Evolutionary conservation across 768 basidiomycete species (phyloP).

Genomic region (Suillus fuscotomentosus): DNA sequence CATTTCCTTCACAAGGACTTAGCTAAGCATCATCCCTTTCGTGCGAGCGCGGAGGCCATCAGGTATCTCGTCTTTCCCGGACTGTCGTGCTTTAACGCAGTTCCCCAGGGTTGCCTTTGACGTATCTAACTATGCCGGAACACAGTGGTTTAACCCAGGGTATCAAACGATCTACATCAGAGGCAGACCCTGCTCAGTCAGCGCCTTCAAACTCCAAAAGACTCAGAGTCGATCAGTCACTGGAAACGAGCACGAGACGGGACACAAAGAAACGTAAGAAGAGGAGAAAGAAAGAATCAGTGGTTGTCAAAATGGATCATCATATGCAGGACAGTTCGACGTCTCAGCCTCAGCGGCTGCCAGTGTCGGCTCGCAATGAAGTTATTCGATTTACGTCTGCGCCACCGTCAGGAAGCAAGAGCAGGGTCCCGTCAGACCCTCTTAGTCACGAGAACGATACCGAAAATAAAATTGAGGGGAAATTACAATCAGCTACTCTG

Average conservation of each 20-base stretch:
- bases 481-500: no score
- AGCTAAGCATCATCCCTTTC: neutral
- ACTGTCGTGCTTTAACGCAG: neutral
- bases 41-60: neutral
- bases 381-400: constrained; percentile 26
- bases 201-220: constrained; percentile 22
- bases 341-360: constrained; percentile 9
- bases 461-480: neutral
- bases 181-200: constrained; percentile 14
- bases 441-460: neutral
- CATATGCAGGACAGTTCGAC: constrained; percentile 8
- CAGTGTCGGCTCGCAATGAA: constrained; percentile 23
- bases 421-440: neutral
- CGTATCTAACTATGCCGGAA: constrained; percentile 18
- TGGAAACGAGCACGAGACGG: constrained; percentile 14
- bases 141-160: constrained; percentile 6
- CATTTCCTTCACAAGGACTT: neutral
- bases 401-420: neutral
- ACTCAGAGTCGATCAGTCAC: constrained; percentile 17
- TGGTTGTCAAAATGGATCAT: constrained; percentile 22
- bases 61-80: neutral
- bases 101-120: constrained; percentile 12
- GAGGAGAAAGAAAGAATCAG: constrained; percentile 27
- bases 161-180: constrained; percentile 24
- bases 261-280: constrained; percentile 27